Base-by-base conservation (phyloP, 192 early-diverging fungal genomes). In the Coemansia sp. region DNA sequence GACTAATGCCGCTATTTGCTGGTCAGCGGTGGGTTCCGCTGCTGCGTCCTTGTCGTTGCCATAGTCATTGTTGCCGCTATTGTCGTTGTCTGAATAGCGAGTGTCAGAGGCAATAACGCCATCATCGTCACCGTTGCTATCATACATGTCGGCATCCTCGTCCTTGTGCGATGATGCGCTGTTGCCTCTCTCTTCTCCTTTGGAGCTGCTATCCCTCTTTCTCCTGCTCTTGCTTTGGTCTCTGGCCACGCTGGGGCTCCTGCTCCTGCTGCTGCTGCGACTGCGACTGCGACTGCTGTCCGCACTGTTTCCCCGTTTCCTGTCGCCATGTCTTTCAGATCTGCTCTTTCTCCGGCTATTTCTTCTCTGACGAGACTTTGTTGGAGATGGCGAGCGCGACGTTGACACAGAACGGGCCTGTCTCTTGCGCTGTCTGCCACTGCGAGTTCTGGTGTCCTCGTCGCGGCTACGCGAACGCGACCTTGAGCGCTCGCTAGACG, bases 401-500 rank as follows among this genome's bases (percentile, higher is more conserved):
- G 52, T 55, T 10, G 75, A 79, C 40, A 34, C 41, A 17, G 67
- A 62, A 20, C 65, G 70, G 47, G 67, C 38, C 44, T 61, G 55
- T 9, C 55, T 61, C n/a, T 48, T 65, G 37, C 63, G 77, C 22
- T 55, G 40, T 25, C 61, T 62, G 50, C 56, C 34, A 50, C 60
- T 60, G 7, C 44, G 67, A 6, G 33, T 54, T 38, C 50, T 55
- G 34, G 34, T 44, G 20, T 62, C 37, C 37, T 36, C 47, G 19
- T 40, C 57, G 8, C 59, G 57, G 62, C 67, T 69, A 19, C 67
- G 70, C 22, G 68, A 64, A 30, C 70, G 62, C 15, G 60, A 53
- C 52, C 54, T 55, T 3, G 64, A 63, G 55, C 54, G 50, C 4
- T 61, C 64, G 37, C 67, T 67, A 33, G 59, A 73, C 11, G 13